phyloP scores from a whole-genome alignment of 257 asterid genomes.

The Fraxinus excelsior region DNA sequence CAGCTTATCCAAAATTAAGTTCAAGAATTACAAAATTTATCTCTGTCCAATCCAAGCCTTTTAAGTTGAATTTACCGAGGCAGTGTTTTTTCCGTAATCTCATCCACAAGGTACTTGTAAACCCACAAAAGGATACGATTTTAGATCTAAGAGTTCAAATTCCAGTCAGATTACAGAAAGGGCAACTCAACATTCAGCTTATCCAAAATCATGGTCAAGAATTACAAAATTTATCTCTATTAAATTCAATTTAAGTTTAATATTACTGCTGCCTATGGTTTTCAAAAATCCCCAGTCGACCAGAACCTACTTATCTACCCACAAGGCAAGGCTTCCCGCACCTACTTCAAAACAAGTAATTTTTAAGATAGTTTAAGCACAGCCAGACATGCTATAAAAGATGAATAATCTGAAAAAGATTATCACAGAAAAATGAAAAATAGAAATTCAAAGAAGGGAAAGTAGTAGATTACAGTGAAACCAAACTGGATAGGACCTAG shows the following conservation, averaged over 20 bases:
- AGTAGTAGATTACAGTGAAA: conserved; percentile 62
- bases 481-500: conserved; percentile 94
- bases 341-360: not conserved
- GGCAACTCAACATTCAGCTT: not conserved
- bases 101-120: not conserved
- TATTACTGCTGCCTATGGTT: not conserved
- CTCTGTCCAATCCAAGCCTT: not conserved
- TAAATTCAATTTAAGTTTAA: not conserved
- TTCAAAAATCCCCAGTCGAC: not conserved
- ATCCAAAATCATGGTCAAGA: not conserved
- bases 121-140: not conserved
- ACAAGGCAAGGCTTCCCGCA: not conserved
- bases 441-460: not conserved
- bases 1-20: not conserved
- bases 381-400: not conserved
- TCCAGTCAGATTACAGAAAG: not conserved
- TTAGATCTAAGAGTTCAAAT: not conserved
- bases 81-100: not conserved
- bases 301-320: not conserved
- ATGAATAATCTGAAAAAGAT: not conserved
- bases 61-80: not conserved
- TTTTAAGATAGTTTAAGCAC: not conserved
- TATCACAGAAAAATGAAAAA: not conserved
- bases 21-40: not conserved
- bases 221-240: not conserved